A percentile compares a stretch with the other conserved stretches of the same genome.
Evolutionary conservation across 192 early-diverging fungal species (phyloP).

Genomic region (Backusella parvicylindrica): DNA sequence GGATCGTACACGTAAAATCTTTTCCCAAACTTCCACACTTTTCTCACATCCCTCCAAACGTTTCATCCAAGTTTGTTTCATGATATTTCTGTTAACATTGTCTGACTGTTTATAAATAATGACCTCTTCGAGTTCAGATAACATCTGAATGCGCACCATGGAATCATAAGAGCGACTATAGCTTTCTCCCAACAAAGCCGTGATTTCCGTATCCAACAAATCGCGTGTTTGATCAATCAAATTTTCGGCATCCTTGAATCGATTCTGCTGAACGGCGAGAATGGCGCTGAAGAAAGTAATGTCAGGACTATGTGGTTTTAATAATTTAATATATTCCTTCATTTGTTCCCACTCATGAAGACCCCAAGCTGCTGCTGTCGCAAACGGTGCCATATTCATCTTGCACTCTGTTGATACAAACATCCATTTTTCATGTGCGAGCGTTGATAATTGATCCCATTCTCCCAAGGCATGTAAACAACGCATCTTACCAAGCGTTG

Average conservation of each 20-base stretch:
- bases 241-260: slow-evolving; percentile 65
- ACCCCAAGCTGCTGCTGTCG: slow-evolving; percentile 90
- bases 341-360: slow-evolving; percentile 83
- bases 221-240: slow-evolving; percentile 80
- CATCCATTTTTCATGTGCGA: slow-evolving; percentile 80
- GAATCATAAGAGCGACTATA: slow-evolving; percentile 87
- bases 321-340: slow-evolving; percentile 82
- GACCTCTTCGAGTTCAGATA: slow-evolving; percentile 96
- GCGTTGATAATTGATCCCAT: slow-evolving; percentile 77
- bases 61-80: slow-evolving; percentile 85
- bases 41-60: slow-evolving; percentile 85
- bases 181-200: slow-evolving; percentile 86
- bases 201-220: slow-evolving; percentile 79
- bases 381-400: slow-evolving; percentile 78
- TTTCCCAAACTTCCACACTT: slow-evolving; percentile 95
- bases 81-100: slow-evolving; percentile 68
- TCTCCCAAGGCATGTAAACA: slow-evolving; percentile 94
- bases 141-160: slow-evolving; percentile 94
- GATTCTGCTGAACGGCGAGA: slow-evolving; percentile 76
- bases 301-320: slow-evolving; percentile 77
- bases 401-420: slow-evolving; percentile 55
- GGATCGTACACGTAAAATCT: slow-evolving; percentile 80
- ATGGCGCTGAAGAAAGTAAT: slow-evolving; percentile 85
- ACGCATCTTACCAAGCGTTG: slow-evolving; percentile 79
- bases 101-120: slow-evolving; percentile 82